phyloP scores from a whole-genome alignment of 805 yeast genomes.

The Groenewaldozyma salmanticensis region DNA sequence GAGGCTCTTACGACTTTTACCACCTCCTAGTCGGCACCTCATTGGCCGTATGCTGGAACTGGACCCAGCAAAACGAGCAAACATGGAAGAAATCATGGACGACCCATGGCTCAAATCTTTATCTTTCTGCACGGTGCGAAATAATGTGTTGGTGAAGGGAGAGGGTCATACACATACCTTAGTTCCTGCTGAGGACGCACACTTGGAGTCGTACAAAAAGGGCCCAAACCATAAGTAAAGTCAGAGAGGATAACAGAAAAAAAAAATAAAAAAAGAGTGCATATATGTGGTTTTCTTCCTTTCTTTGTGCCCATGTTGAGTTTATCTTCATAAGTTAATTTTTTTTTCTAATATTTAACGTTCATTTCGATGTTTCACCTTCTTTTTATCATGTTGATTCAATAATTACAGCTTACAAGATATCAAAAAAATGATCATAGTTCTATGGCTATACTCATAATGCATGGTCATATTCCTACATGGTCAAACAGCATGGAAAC shows the following conservation, averaged over 20 bases:
- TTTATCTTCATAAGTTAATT: too few relatives aligned
- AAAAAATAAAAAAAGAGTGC: neutral
- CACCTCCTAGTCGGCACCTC: slow-evolving; percentile 51
- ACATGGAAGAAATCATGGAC: slow-evolving; percentile 44
- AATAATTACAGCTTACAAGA: too few relatives aligned
- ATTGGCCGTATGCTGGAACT: slow-evolving; percentile 57
- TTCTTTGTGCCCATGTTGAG: too few relatives aligned
- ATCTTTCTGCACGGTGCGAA: slow-evolving; percentile 37
- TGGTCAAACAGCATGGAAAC: slow-evolving; percentile 90
- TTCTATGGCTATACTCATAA: too few relatives aligned
- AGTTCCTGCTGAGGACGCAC: slow-evolving; percentile 29
- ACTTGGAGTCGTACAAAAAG: slow-evolving; percentile 26
- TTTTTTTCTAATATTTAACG: too few relatives aligned
- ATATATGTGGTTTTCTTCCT: neutral
- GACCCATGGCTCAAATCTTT: slow-evolving; percentile 54
- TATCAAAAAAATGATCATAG: too few relatives aligned
- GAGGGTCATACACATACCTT: slow-evolving; percentile 28
- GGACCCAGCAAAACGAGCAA: slow-evolving; percentile 47
- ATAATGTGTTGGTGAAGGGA: slow-evolving; percentile 18
- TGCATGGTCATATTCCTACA: slow-evolving; percentile 6
- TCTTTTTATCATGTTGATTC: too few relatives aligned
- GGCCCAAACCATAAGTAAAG: slow-evolving; percentile 5
- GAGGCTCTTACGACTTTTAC: slow-evolving; percentile 61
- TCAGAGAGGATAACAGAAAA: too few relatives aligned
- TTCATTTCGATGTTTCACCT: too few relatives aligned